Evolutionary conservation across 345 rosid genomes (phyloP).

Genomic region (Lepidium africanum): DNA sequence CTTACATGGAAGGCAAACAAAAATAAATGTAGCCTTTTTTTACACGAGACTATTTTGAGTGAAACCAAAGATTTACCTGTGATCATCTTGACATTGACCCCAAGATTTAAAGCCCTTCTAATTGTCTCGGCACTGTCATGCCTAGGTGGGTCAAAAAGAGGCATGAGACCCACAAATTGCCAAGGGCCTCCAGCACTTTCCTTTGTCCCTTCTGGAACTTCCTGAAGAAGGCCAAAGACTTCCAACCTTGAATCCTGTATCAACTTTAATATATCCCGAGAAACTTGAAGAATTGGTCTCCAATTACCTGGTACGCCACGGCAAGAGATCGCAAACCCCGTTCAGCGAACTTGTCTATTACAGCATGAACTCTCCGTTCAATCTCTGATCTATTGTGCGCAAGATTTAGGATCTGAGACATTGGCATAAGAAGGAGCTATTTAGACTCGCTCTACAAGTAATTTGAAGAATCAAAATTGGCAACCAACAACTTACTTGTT

Average conservation of each 20-base stretch:
- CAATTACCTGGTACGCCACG: constrained; percentile 82
- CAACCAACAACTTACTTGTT: constrained; percentile 52
- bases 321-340: constrained; percentile 95
- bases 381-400: constrained; percentile 84
- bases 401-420: constrained; percentile 71
- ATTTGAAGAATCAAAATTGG: background rate
- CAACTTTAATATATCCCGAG: background rate
- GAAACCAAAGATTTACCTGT: constrained; percentile 48
- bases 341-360: constrained; percentile 94
- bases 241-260: constrained; percentile 1
- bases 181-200: constrained; percentile 95
- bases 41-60: background rate
- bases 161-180: constrained; percentile 96
- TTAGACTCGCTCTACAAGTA: background rate
- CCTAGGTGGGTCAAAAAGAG: constrained; percentile 98
- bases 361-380: constrained; percentile 87
- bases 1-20: background rate
- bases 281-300: background rate
- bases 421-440: background rate
- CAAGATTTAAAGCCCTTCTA: constrained; percentile 88
- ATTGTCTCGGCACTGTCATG: constrained; percentile 99
- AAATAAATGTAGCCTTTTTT: background rate
- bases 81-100: constrained; percentile 97
- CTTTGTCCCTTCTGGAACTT: constrained; percentile 84
- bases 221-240: constrained; percentile 38